Base-by-base conservation (phyloP, 306 rosid species). In the Prunus fruticosa region DNA sequence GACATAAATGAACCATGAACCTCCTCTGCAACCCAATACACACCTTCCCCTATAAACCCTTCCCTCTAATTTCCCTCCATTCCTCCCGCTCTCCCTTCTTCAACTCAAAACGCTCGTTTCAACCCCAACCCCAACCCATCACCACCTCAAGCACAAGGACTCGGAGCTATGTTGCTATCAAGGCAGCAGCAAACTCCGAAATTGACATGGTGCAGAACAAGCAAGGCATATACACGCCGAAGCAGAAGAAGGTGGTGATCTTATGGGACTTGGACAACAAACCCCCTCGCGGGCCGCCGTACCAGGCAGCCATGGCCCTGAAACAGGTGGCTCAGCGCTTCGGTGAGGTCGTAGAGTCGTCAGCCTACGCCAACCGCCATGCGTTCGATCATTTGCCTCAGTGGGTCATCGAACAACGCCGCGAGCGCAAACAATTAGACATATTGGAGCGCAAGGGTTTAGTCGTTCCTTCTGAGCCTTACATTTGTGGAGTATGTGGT, bases 211-310 rank as follows among this genome's bases (percentile, higher is more conserved):
- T 94, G 8, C 85, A 75, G 79, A 92, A 79, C 90, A 84, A 76
- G 68, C 84, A 86, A 28, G 97, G 94, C 13, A 14, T 88, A 16
- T 92, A 87, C 80, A 52, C 84, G 0, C 92, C 91, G 1, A 90
- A 84, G 64, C 84, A 78, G 73, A 73, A 84, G 63, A 95, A 90
- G 23, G 97, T 90, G 0, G 91, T 92, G 2, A 83, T 92, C 51
- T 84, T 95, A 0, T 95, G 97, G 98, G 98, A 95, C 91, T 91
- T 92, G 25, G 98, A 92, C 78, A 95, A 95, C 88, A 92, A 95
- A 23, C 97, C 98, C 38, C 98, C 96, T 0, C 90, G 96, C 6
- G 97, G 97, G 1, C 90, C 95, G 0, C 97, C 98, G 0, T 95
- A 88, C 85, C 71, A 82, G 78, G 97, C 97, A 47, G 97, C 96